Conservation (phyloP, 1,284 basidiomycete genomes). For the Sanghuangporus sanghuang region DNA sequence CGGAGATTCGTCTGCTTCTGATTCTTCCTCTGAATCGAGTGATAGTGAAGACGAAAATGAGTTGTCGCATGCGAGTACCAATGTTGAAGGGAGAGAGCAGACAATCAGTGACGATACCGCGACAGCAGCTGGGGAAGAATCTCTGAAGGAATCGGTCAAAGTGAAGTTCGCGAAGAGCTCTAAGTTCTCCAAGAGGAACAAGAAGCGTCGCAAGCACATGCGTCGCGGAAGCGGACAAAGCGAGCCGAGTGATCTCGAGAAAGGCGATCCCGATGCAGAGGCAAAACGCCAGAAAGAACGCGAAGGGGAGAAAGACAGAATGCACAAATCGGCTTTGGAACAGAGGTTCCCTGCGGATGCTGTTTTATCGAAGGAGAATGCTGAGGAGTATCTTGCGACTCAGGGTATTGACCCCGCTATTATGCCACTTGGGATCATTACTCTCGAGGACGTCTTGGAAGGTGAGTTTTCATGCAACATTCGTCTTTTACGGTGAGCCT, state of each 20-base stretch:
- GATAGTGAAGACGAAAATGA: conserved; percentile 34
- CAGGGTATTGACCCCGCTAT: conserved; percentile 69
- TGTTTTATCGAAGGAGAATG: conserved; percentile 63
- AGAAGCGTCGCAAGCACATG: conserved; percentile 1
- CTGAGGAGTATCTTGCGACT: conserved; percentile 65
- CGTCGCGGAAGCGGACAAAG: not conserved
- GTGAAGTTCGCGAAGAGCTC: not conserved
- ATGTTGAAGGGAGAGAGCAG: not conserved
- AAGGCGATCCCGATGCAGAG: conserved; percentile 18
- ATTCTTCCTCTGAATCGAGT: conserved; percentile 52
- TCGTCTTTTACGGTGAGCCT: not conserved
- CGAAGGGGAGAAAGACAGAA: conserved; percentile 24
- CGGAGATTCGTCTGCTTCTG: conserved; percentile 32
- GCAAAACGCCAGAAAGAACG: conserved; percentile 25
- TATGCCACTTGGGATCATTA: conserved; percentile 88
- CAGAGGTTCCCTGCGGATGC: conserved; percentile 84
- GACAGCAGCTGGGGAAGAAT: not conserved
- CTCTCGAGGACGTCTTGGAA: conserved; percentile 89
- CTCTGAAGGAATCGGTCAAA: conserved; percentile 1
- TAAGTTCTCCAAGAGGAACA: not conserved
- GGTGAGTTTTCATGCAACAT: conserved; percentile 35
- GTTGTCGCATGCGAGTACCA: conserved; percentile 24
- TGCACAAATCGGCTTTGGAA: conserved; percentile 45
- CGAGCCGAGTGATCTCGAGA: conserved; percentile 11
- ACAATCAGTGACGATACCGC: not conserved